Base-by-base conservation (phyloP, 352 stramenopile species). In the Phytophthora vignae region DNA sequence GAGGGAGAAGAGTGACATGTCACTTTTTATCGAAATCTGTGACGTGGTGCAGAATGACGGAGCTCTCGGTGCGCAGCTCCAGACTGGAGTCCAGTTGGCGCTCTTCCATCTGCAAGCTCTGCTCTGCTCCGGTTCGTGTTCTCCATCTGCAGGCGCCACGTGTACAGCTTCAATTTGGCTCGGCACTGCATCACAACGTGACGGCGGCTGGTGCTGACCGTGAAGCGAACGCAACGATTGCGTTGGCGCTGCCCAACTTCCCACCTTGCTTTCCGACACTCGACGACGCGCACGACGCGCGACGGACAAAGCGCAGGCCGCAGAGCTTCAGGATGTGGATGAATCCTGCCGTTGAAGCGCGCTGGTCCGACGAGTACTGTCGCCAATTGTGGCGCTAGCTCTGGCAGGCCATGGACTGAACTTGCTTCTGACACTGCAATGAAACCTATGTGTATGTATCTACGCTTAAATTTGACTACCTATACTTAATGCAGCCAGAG, bases 381-480 rank as follows among this genome's bases (percentile, higher is more conserved):
- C 55, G 55, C 33, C 22, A 44, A 55, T 40, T 55, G 60, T 40
- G 14, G 46, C 38, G 55, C 44, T 55, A 55, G 27, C 53, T 58
- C 27, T 8, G 27, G 27, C 27, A 31, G 27, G 27, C 27, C 27
- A 31, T 31, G 27, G 27, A 31, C 33, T 40, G 33, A 40, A 40
- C 33, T 31, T 31, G 27, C 27, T 40, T 40, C 33, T 40, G 33
- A 40, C 33, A 40, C 33, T 31, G 40, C 56, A 50, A 44, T 55
- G 27, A 72, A 71, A 61, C 40, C 50, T 62, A 46, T 27, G 19
- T 56, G 40, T 48, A 48, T 48, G 11, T 67, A 46, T 60, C 46
- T 62, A 72, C 19, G 64, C 50, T 72, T 72, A 62, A 69, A 72
- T 58, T 72, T 67, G 57, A 72, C 22, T 25, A 25, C 22, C 64